Conservation (phyloP, 1,284 basidiomycete genomes). For the Cutaneotrichosporon cutaneum region DNA sequence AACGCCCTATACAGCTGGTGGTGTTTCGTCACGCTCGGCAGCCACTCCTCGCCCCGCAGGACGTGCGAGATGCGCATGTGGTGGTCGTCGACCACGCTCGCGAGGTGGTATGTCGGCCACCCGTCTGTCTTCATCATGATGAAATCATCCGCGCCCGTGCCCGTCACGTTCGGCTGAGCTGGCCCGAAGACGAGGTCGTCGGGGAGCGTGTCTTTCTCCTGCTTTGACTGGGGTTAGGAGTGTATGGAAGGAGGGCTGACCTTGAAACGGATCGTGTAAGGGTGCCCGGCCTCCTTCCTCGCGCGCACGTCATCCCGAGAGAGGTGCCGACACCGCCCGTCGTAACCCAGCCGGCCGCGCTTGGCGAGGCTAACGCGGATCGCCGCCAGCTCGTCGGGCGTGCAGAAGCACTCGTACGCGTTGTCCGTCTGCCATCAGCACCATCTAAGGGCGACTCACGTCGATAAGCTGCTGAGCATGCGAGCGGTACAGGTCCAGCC, state of each 20-base stretch:
- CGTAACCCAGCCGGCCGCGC: conserved; percentile 73
- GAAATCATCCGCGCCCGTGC: conserved; percentile 67
- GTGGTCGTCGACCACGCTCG: conserved; percentile 92
- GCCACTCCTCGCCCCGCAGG: conserved; percentile 93
- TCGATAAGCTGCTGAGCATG: conserved; percentile 74
- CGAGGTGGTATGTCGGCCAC: conserved; percentile 95
- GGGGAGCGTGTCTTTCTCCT: conserved; percentile 25
- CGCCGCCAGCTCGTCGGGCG: conserved; percentile 63
- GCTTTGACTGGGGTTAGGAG: conserved; percentile 23
- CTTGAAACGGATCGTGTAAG: conserved; percentile 80
- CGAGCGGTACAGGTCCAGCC: conserved; percentile 75
- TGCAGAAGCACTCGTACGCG: conserved; percentile 95
- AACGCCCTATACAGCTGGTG: conserved; percentile 83
- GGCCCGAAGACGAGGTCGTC: conserved; percentile 38
- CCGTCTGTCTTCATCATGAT: conserved; percentile 88
- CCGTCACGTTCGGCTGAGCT: conserved; percentile 28
- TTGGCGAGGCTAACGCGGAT: conserved; percentile 69
- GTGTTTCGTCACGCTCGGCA: conserved; percentile 90
- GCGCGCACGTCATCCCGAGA: conserved; percentile 79
- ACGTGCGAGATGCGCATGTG: conserved; percentile 96
- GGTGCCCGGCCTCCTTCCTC: conserved; percentile 70
- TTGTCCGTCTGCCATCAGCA: conserved; percentile 63
- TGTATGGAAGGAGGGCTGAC: conserved; percentile 56
- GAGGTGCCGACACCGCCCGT: conserved; percentile 78
- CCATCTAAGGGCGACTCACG: conserved; percentile 54